Evolutionary conservation across 352 stramenopile species (phyloP), one percentile per base, ranked within the genome.

Genomic region (Phytopythium vexans): DNA sequence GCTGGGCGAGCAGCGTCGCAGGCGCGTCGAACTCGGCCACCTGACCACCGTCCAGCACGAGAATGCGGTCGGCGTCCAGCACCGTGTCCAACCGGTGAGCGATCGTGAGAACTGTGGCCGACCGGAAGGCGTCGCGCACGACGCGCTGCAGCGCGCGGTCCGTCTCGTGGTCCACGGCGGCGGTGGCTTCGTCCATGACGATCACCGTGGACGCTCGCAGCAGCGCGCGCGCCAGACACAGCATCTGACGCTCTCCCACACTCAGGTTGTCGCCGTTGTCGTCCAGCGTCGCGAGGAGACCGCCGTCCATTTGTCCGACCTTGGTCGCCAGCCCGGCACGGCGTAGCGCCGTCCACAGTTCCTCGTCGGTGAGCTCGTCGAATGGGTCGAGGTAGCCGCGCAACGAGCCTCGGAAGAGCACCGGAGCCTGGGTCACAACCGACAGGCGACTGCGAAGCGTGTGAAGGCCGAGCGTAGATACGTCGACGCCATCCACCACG

Each of bases 181-280:
- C 8, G 43, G 48, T 33, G 55, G 35, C 41, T 58, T 41, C 45
- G 57, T 58, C 48, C 33, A 75, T 43, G 16, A 61, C 89, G 62
- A 97, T 61, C 4, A 97, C 80, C 11, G 66, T 64, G n/a, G 94
- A 82, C 49, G 98, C 82, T 5, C 75, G 77, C 6, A 99, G 67
- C 52, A 99, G 64, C 11, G 97, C 96, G 49, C 97, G 79, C 42
- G 89, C 97, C 55, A 99, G 79, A 62, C 95, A 98, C n/a, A 99
- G 63, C 27, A 99, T 75, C 68, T 99, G 96, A 0, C 96, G 75
- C 70, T 99, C 92, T 5, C 94, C 96, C 16, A 97, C 85, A 52
- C 62, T 89, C 41, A 97, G 97, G 71, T 98, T 99, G 36, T 68
- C 79, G 47, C 92, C 96, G 49, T 85, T 90, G 56, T 97, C 96